Evolutionary conservation across 2,329 filamentous ascomycete species (phyloP).

Genomic region (Exophiala dermatitidis): DNA sequence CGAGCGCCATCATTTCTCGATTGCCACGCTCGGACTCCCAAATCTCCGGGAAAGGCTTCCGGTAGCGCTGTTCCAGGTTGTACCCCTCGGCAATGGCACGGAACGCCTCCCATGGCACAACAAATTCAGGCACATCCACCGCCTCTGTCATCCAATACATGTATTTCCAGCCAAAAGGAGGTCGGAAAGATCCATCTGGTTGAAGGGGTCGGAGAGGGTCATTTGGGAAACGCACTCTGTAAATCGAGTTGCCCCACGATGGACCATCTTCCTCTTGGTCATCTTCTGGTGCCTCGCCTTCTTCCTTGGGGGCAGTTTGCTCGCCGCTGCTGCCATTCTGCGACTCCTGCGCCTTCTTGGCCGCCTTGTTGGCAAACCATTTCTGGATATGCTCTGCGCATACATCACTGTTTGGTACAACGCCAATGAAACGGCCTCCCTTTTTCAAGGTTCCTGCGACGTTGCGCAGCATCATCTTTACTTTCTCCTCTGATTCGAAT

Average conservation of each 20-base stretch:
- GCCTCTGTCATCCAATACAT: slow-evolving; percentile 94
- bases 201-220: slow-evolving; percentile 60
- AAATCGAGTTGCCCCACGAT: slow-evolving; percentile 89
- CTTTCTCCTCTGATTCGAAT: slow-evolving; percentile 86
- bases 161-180: slow-evolving; percentile 96
- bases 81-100: slow-evolving; percentile 92
- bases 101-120: slow-evolving; percentile 97
- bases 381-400: slow-evolving; percentile 70
- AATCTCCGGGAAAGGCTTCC: slow-evolving; percentile 81
- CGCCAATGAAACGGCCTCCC: slow-evolving; percentile 87
- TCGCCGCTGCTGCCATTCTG: too few relatives aligned
- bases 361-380: slow-evolving; percentile 57
- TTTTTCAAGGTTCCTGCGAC: slow-evolving; percentile 87
- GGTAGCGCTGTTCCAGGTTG: slow-evolving; percentile 91
- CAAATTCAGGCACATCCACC: slow-evolving; percentile 94
- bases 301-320: slow-evolving; percentile 1
- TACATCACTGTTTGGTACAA: slow-evolving; percentile 94
- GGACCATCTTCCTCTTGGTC: slow-evolving; percentile 50
- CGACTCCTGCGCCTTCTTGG: slow-evolving; percentile 37
- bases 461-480: slow-evolving; percentile 85
- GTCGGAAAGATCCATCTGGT: slow-evolving; percentile 80
- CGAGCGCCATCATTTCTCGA: slow-evolving; percentile 68
- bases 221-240: slow-evolving; percentile 70
- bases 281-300: slow-evolving; percentile 31
- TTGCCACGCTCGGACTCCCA: slow-evolving; percentile 91